phyloP scores from a whole-genome alignment of 2,329 filamentous ascomycete species.

The Clarireedia sp. region DNA sequence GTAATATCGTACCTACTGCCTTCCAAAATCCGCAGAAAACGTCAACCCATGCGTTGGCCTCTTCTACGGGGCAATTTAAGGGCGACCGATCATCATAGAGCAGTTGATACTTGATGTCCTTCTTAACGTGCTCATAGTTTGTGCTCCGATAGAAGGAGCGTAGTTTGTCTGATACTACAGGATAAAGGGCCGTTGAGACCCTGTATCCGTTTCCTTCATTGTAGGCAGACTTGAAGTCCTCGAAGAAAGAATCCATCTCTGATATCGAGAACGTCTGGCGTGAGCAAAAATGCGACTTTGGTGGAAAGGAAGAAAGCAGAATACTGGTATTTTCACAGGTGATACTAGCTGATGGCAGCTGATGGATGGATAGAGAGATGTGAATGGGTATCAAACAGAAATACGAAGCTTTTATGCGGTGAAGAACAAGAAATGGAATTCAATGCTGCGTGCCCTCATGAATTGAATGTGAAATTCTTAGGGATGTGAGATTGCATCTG shows the following conservation, averaged over 20 bases:
- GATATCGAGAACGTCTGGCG: too few species aligned
- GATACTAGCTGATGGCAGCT: neutral
- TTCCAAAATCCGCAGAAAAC: slow-evolving; percentile 82
- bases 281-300: neutral
- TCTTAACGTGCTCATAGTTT: slow-evolving; percentile 50
- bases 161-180: slow-evolving; percentile 59
- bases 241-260: slow-evolving; percentile 65
- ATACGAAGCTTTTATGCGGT: neutral
- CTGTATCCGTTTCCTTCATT: slow-evolving; percentile 57
- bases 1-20: slow-evolving; percentile 64
- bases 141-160: slow-evolving; percentile 64
- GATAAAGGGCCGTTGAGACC: slow-evolving; percentile 68
- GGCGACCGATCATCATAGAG: slow-evolving; percentile 45
- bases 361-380: neutral
- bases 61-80: slow-evolving; percentile 39
- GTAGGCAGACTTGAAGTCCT: slow-evolving; percentile 65
- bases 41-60: slow-evolving; percentile 77
- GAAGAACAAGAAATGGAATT: neutral
- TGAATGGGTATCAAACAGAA: neutral
- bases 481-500: neutral
- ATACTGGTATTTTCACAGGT: too few species aligned
- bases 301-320: neutral
- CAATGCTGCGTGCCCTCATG: neutral
- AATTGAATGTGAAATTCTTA: neutral
- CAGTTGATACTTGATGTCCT: slow-evolving; percentile 63